Evolutionary conservation across 2,329 filamentous ascomycete genomes (phyloP).

Genomic region (Dactylellina drechsleri): DNA sequence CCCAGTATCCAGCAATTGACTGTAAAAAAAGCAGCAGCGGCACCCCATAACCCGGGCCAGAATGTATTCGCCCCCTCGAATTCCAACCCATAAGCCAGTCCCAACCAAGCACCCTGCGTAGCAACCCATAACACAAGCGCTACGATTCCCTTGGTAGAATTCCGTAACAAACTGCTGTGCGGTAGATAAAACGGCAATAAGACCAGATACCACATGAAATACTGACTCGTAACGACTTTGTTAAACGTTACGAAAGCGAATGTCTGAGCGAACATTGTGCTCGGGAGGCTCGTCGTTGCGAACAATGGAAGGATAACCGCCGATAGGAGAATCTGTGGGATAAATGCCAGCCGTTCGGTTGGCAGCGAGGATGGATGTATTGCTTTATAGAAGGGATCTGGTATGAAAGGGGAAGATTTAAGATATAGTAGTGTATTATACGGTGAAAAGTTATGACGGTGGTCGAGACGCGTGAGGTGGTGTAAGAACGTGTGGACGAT

Average conservation of each 20-base stretch:
- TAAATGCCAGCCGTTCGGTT: constrained; percentile 84
- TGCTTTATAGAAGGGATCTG: constrained; percentile 59
- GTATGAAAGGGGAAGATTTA: constrained; percentile 68
- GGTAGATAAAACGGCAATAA: constrained; percentile 93
- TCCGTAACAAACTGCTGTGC: constrained; percentile 74
- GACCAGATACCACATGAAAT: constrained; percentile 98
- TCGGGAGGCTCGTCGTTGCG: constrained; percentile 82
- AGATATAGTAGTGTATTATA: constrained; percentile 94
- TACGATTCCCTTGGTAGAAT: constrained; percentile 70
- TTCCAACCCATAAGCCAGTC: constrained; percentile 78
- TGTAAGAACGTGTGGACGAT: constrained; percentile 90
- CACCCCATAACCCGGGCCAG: constrained; percentile 80
- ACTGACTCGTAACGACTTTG: constrained; percentile 98
- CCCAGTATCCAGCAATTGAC: constrained; percentile 68
- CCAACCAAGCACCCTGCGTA: constrained; percentile 79
- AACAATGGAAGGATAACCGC: constrained; percentile 78
- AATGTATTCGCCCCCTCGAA: constrained; percentile 86
- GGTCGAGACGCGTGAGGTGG: constrained; percentile 90
- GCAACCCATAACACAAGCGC: constrained; percentile 78
- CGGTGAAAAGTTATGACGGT: constrained; percentile 97
- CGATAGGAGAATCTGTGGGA: constrained; percentile 85
- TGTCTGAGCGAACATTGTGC: constrained; percentile 91
- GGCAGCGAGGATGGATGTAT: constrained; percentile 59
- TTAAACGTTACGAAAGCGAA: constrained; percentile 98
- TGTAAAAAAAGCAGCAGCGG: constrained; percentile 81